A percentile compares a stretch with the other conserved stretches of the same genome.
Evolutionary conservation across 1,284 basidiomycete genomes (phyloP).

Genomic region (Entoloma clypeatum): DNA sequence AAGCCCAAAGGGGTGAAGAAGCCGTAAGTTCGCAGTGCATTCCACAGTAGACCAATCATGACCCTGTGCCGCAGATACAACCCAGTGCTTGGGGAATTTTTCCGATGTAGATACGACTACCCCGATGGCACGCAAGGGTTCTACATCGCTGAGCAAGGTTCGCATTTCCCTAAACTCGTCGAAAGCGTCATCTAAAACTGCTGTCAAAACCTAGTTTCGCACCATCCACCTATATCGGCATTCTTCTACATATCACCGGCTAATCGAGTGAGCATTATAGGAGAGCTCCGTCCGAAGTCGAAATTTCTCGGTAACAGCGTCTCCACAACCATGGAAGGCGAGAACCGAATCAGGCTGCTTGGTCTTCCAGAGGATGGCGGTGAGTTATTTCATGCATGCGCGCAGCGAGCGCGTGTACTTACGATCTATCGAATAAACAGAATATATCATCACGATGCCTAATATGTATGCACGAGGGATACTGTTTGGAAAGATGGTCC

Average conservation of each 20-base stretch:
- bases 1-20: conserved; percentile 99
- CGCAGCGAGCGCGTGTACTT: conserved; percentile 4
- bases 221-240: conserved; percentile 94
- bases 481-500: conserved; percentile 96
- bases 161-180: conserved; percentile 4
- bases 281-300: conserved; percentile 93
- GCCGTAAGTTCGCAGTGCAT: conserved; percentile 56
- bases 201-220: conserved; percentile 58
- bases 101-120: conserved; percentile 95
- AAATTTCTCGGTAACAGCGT: conserved; percentile 97
- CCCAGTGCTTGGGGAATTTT: conserved; percentile 96
- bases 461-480: conserved; percentile 99
- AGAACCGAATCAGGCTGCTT: conserved; percentile 82
- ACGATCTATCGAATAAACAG: conserved; percentile 32
- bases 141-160: conserved; percentile 96
- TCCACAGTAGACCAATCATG: conserved; percentile 4
- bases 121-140: conserved; percentile 88
- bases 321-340: conserved; percentile 94
- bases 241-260: conserved; percentile 97
- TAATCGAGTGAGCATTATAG: conserved; percentile 80
- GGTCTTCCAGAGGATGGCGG: conserved; percentile 84
- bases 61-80: conserved; percentile 72
- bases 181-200: conserved; percentile 6
- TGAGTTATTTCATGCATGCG: conserved; percentile 31
- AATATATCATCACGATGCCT: conserved; percentile 90